Conservation (phyloP, 441 rosid species). For the Arabidopsis lyrata region DNA sequence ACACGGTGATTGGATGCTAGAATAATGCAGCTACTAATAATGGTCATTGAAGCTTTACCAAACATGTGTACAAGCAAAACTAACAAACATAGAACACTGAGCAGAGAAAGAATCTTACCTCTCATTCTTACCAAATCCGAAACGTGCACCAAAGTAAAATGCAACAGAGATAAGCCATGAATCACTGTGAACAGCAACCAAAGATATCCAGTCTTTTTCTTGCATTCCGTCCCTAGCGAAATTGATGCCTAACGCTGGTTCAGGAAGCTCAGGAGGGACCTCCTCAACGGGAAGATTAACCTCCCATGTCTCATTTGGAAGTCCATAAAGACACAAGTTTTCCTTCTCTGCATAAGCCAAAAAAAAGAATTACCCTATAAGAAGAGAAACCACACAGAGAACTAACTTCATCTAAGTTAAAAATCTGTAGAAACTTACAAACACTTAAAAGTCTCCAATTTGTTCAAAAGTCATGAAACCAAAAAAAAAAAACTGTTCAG, state of each 20-base stretch:
- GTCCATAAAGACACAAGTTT: slow-evolving; percentile 71
- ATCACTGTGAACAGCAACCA: slow-evolving; percentile 73
- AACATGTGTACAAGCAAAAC: background rate
- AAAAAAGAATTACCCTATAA: background rate
- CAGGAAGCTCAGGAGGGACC: slow-evolving; percentile 77
- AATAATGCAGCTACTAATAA: slow-evolving; percentile 20
- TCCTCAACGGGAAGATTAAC: slow-evolving; percentile 73
- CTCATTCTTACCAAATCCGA: slow-evolving; percentile 61
- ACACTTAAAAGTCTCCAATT: background rate
- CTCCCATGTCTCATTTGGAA: slow-evolving; percentile 72
- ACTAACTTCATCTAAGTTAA: slow-evolving; percentile 1
- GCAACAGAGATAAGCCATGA: slow-evolving; percentile 68
- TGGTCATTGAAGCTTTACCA: background rate
- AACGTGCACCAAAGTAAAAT: slow-evolving; percentile 68
- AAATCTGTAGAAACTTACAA: slow-evolving; percentile 2
- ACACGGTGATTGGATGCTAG: background rate
- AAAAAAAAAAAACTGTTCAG: background rate
- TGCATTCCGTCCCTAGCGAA: slow-evolving; percentile 71
- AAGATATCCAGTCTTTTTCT: slow-evolving; percentile 67
- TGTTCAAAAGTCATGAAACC: background rate
- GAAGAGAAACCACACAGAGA: slow-evolving; percentile 9
- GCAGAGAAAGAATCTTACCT: slow-evolving; percentile 45
- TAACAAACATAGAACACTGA: slow-evolving; percentile 7
- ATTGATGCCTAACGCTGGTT: slow-evolving; percentile 72
- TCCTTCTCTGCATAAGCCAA: slow-evolving; percentile 55